Base-by-base conservation (phyloP, 2,329 filamentous ascomycete genomes). In the Phialophora verrucosa region DNA sequence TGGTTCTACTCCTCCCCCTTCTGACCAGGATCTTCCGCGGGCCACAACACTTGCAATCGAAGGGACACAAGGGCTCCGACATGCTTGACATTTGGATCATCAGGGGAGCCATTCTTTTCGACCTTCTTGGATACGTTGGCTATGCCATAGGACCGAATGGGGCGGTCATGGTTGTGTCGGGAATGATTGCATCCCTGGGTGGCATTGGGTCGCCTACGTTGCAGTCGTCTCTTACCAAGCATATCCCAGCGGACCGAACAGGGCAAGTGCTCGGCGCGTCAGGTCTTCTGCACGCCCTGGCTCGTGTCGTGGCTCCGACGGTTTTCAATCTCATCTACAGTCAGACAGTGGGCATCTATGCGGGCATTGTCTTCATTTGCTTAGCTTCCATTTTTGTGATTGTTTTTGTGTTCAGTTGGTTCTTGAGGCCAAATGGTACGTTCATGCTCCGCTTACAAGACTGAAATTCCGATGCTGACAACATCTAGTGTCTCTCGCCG, bases 251-350 rank as follows among this genome's bases (percentile, higher is more conserved):
- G 0, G 91, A 95, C 69, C 86, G 87, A 55, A 90, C 95, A 0
- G 95, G 95, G 0, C 89, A 95, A 76, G 82, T 98, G n/a, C 84
- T 99, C 0, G 95, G 95, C 25, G 93, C 93, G 1, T 90, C 90
- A 17, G 95, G 94, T 0, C 82, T 98, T 68, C 79, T 98, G 65
- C 94, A 98, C 78, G 91, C 92, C 0, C 79, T 97, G 42, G 87
- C 91, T 2, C 84, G 93, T 68, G 88, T 98, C 1, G 76, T 96
- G 12, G 89, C 90, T 0, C 95, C 95, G 0, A 85, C 92, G 0
- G 75, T 94, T 1, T 96, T 97, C 78, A 96, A 95, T 74, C 86
- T 91, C 4, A 87, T 98, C 10, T 99, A 96, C 76, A 90, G 90
- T 14, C 82, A 85, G 2, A 98, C 95, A 0, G 91, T 97, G 1